Evolutionary conservation across 2,329 filamentous ascomycete genomes (phyloP).

Genomic region (Fusarium sp.): DNA sequence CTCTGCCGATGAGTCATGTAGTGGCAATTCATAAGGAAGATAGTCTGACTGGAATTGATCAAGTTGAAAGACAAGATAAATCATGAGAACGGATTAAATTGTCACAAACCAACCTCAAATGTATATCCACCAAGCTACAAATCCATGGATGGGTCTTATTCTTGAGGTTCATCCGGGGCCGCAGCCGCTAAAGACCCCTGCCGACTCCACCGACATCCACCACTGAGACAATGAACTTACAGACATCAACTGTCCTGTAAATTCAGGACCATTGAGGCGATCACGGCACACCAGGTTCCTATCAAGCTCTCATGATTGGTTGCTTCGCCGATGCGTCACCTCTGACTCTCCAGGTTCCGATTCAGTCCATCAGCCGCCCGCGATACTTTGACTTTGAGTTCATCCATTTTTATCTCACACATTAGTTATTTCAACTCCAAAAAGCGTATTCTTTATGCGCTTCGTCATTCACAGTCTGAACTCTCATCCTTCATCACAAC

Average conservation of each 20-base stretch:
- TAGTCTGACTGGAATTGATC: not conserved
- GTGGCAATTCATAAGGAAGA: not conserved
- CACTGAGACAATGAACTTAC: not conserved
- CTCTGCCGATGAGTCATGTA: not conserved
- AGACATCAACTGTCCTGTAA: not conserved
- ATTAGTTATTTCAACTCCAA: not conserved
- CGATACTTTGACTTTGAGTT: conserved; percentile 5
- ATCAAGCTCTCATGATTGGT: conserved; percentile 40
- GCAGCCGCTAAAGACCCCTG: conserved; percentile 9
- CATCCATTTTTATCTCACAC: conserved; percentile 5
- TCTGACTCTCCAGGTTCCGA: conserved; percentile 38
- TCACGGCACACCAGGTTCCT: conserved; percentile 35
- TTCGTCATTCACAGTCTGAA: not conserved
- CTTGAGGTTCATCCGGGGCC: not conserved
- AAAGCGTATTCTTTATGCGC: not conserved
- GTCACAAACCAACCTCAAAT: not conserved
- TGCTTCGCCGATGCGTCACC: conserved; percentile 45
- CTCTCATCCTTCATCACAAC: not conserved
- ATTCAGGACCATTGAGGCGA: conserved; percentile 36
- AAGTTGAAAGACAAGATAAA: not conserved
- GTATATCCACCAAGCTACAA: not conserved
- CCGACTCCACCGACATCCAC: not conserved
- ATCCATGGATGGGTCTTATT: not conserved
- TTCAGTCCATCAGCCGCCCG: conserved; percentile 17
- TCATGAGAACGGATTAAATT: not conserved